Percentiles rank a stretch among this genome's conserved stretches.
Conservation (phyloP, 1,139 yeast genomes). For the Torulaspora pretoriensis region DNA sequence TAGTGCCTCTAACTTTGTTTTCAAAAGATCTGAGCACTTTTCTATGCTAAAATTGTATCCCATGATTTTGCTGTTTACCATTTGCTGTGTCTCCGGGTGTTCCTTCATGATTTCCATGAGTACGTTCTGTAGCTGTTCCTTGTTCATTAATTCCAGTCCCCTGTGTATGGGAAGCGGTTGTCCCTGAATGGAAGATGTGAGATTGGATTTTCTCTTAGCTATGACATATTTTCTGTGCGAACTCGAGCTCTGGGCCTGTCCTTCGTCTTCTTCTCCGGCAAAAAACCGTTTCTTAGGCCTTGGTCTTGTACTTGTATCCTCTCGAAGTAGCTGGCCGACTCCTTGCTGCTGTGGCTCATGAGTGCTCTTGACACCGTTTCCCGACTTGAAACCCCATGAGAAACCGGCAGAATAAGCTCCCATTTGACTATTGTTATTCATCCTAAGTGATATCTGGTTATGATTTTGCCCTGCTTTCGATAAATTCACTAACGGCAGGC, state of each 20-base stretch:
- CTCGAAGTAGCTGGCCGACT: not conserved
- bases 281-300: constrained; percentile 5
- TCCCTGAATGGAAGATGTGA: constrained; percentile 27
- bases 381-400: constrained; percentile 32
- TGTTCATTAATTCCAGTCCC: constrained; percentile 33
- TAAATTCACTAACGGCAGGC: not conserved
- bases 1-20: constrained; percentile 25
- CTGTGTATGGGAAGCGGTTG: constrained; percentile 33
- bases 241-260: not conserved
- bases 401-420: constrained; percentile 25
- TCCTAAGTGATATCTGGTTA: not conserved
- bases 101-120: constrained; percentile 26
- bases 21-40: constrained; percentile 24
- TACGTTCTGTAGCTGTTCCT: constrained; percentile 27
- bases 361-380: constrained; percentile 7
- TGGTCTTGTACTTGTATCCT: not conserved
- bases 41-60: constrained; percentile 25
- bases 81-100: constrained; percentile 29
- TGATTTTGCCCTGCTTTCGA: not conserved
- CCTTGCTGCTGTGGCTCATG: constrained; percentile 5
- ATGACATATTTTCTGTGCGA: constrained; percentile 9
- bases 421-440: constrained; percentile 9
- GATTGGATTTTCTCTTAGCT: constrained; percentile 17
- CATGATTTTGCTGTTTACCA: constrained; percentile 21
- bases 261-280: constrained; percentile 6